Evolutionary conservation across 1,284 basidiomycete species (phyloP).

Genomic region (Lignosus rhinocerotis): DNA sequence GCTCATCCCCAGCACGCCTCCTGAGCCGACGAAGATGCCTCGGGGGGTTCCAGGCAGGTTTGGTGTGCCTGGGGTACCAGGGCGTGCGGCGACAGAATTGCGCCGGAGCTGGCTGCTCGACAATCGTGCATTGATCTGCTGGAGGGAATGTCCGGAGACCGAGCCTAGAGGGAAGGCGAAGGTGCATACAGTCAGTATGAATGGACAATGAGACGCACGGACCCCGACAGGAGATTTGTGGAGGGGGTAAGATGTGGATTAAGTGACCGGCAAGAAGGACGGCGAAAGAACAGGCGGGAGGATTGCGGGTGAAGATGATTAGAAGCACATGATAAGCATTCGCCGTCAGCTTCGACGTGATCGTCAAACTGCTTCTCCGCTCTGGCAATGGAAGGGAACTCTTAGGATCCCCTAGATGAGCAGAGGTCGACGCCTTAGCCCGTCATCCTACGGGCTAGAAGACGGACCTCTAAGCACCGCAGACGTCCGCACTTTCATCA

Average conservation of each 20-base stretch:
- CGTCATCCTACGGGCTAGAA: background rate
- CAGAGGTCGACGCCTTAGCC: background rate
- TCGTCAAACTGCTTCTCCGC: background rate
- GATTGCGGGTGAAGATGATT: background rate
- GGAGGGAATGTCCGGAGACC: constrained; percentile 32
- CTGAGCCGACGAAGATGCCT: constrained; percentile 26
- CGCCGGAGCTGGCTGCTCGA: constrained; percentile 22
- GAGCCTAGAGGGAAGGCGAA: constrained; percentile 25
- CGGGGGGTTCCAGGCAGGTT: constrained; percentile 31
- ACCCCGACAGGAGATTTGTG: background rate
- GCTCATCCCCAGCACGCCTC: constrained; percentile 24
- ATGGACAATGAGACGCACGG: background rate
- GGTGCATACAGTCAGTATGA: background rate
- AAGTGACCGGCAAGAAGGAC: background rate
- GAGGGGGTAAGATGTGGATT: background rate
- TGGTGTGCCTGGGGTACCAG: constrained; percentile 13
- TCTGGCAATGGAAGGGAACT: background rate
- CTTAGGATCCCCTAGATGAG: background rate
- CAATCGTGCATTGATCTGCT: constrained; percentile 28
- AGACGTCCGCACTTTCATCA: background rate
- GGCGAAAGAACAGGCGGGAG: background rate
- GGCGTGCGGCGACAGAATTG: constrained; percentile 19
- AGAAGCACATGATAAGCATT: background rate
- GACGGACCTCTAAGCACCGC: background rate
- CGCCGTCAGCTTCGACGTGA: background rate